Percentiles rank a stretch among this genome's conserved stretches.
These are phyloP conservation scores for Physcomitrium patens DNA, from an alignment of 225 moss, liverwort and hornwort genomes.

Conservation along the genomic window DNA sequence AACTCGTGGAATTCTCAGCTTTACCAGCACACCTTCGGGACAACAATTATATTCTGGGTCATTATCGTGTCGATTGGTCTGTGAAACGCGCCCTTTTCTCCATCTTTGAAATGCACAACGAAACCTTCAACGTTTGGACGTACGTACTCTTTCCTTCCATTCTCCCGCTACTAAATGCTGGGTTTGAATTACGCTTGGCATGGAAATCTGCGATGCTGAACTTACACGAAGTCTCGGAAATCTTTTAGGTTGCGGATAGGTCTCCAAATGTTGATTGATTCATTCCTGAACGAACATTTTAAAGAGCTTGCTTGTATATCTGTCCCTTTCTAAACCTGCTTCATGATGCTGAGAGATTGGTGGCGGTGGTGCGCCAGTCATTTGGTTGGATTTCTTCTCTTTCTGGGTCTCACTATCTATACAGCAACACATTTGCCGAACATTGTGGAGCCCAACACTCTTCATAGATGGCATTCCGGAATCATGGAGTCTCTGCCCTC, in stretches of 20 bases:
- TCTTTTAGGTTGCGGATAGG: not conserved
- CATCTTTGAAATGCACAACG: conserved; percentile 61
- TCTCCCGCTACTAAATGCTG: not conserved
- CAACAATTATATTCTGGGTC: conserved; percentile 58
- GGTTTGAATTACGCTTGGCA: not conserved
- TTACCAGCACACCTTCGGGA: conserved; percentile 61
- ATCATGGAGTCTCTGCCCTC: conserved; percentile 70
- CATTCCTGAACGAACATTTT: not conserved
- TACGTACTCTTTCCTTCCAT: conserved; percentile 12
- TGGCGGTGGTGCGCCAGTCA: conserved; percentile 58
- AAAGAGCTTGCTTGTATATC: not conserved
- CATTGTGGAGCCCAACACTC: conserved; percentile 54
- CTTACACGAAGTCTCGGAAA: not conserved
- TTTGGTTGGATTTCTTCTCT: conserved; percentile 85
- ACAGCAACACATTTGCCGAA: conserved; percentile 66
- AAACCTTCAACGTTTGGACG: conserved; percentile 73
- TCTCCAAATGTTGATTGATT: not conserved
- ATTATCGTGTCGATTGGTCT: conserved; percentile 64
- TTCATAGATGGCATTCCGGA: conserved; percentile 49
- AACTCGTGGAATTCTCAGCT: conserved; percentile 61
- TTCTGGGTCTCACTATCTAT: conserved; percentile 78
- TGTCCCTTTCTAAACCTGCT: not conserved
- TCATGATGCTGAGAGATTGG: conserved; percentile 16
- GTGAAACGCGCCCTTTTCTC: conserved; percentile 57
- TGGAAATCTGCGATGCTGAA: no score